phyloP scores from a whole-genome alignment of 306 rosid genomes.

The Pueraria montana region DNA sequence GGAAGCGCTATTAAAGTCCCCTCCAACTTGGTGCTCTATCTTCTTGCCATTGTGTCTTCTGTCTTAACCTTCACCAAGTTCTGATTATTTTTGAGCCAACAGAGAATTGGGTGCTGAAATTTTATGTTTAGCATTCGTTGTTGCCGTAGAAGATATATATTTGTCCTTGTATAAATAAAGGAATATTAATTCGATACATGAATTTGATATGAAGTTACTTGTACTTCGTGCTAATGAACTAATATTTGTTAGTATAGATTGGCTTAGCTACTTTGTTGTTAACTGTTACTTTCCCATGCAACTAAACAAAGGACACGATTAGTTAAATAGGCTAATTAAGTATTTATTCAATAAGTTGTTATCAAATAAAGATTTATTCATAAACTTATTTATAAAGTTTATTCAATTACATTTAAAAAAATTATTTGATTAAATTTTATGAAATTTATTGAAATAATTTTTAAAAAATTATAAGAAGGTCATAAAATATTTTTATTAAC shows the following conservation, averaged over 20 bases:
- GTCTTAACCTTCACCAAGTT: constrained; percentile 49
- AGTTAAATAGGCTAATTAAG: neutral
- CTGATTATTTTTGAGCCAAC: constrained; percentile 47
- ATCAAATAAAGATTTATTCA: neutral
- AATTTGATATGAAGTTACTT: neutral
- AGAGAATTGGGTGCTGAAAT: constrained; percentile 9
- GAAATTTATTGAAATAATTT: neutral
- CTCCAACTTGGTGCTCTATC: constrained; percentile 43
- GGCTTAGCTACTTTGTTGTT: neutral
- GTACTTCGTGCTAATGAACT: neutral
- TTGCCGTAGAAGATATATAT: constrained; percentile 4
- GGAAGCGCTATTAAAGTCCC: constrained; percentile 58
- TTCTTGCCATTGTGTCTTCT: constrained; percentile 52
- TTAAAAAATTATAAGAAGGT: neutral
- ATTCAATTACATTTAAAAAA: neutral
- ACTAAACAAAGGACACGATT: neutral
- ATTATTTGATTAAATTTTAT: no score
- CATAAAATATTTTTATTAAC: neutral
- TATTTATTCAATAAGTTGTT: neutral
- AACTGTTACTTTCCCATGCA: neutral
- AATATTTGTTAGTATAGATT: neutral
- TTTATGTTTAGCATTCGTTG: constrained; percentile 9
- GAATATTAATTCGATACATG: neutral
- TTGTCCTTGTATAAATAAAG: neutral
- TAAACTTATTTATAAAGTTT: neutral